phyloP scores from a whole-genome alignment of 768 basidiomycete genomes.

The Trametopsis cervina region DNA sequence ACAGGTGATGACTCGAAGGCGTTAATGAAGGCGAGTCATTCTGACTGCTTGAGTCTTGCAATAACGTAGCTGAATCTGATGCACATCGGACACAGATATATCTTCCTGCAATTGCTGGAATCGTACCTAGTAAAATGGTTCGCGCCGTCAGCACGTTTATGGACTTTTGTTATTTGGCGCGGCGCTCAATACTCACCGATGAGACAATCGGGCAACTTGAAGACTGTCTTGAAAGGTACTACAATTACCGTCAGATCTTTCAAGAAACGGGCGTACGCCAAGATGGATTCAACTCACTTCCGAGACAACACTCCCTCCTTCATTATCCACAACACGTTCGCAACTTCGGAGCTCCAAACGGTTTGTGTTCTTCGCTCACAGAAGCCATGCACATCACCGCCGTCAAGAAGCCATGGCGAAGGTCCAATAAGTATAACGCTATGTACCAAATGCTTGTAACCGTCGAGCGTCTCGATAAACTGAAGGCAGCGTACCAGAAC shows the following conservation, averaged over 20 bases:
- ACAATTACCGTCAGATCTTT: slow-evolving; percentile 24
- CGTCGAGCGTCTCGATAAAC: slow-evolving; percentile 22
- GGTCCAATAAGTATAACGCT: slow-evolving; percentile 15
- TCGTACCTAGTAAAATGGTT: slow-evolving; percentile 18
- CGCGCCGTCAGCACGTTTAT: slow-evolving; percentile 17
- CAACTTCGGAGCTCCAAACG: slow-evolving; percentile 21
- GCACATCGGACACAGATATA: slow-evolving; percentile 17
- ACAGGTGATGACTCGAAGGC: slow-evolving; percentile 19
- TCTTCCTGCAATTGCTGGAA: slow-evolving; percentile 19
- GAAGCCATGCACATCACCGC: slow-evolving; percentile 23
- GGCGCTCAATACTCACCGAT: slow-evolving; percentile 8
- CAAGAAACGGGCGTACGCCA: slow-evolving; percentile 1
- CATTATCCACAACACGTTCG: slow-evolving; percentile 16
- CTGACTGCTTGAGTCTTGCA: not conserved
- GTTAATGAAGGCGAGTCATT: slow-evolving; percentile 15
- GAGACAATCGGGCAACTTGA: slow-evolving; percentile 11
- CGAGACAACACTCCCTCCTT: slow-evolving; percentile 11
- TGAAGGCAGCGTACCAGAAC: slow-evolving; percentile 15
- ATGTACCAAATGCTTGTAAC: slow-evolving; percentile 20
- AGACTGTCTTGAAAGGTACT: slow-evolving; percentile 22
- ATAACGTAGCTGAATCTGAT: not conserved
- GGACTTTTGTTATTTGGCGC: slow-evolving; percentile 22
- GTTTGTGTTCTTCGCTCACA: slow-evolving; percentile 22
- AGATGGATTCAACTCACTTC: slow-evolving; percentile 11
- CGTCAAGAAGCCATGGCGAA: slow-evolving; percentile 21